These are phyloP conservation scores for Boletus sp. DNA, from an alignment of 768 basidiomycete genomes.

Conservation along the genomic window DNA sequence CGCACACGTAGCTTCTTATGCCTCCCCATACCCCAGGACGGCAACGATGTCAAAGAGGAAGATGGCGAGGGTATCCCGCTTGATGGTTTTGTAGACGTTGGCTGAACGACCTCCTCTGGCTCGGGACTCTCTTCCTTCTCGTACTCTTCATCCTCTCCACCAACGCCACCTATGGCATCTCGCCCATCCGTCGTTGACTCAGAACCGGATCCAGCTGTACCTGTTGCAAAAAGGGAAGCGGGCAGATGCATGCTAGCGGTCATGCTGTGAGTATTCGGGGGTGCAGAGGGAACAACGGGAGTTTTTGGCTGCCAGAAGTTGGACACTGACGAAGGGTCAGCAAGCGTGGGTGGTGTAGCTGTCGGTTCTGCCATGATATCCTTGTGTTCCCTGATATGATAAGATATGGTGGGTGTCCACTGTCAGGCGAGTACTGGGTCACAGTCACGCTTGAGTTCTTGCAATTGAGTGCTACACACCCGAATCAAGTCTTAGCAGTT, in stretches of 20 bases:
- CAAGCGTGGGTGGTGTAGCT: slow-evolving; percentile 11
- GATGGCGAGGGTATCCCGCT: slow-evolving; percentile 16
- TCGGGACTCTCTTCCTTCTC: slow-evolving; percentile 28
- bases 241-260: slow-evolving; percentile 34
- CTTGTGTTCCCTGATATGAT: slow-evolving; percentile 21
- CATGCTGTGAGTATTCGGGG: slow-evolving; percentile 25
- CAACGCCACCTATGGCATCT: slow-evolving; percentile 18
- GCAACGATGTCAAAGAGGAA: slow-evolving; percentile 11
- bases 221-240: slow-evolving; percentile 24
- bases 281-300: slow-evolving; percentile 11
- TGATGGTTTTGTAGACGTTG: slow-evolving; percentile 33
- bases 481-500: too few species aligned
- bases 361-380: slow-evolving; percentile 15
- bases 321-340: slow-evolving; percentile 6
- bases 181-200: slow-evolving; percentile 18
- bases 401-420: too few species aligned
- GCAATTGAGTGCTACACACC: too few species aligned
- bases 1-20: slow-evolving; percentile 62
- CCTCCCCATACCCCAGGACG: slow-evolving; percentile 1
- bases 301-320: slow-evolving; percentile 25
- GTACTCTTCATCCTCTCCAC: slow-evolving; percentile 21
- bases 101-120: slow-evolving; percentile 41
- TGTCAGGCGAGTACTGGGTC: too few species aligned
- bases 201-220: slow-evolving; percentile 13
- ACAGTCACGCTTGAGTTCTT: too few species aligned